phyloP scores from a whole-genome alignment of 2,329 filamentous ascomycete genomes.

The Pyrenochaeta sp. region DNA sequence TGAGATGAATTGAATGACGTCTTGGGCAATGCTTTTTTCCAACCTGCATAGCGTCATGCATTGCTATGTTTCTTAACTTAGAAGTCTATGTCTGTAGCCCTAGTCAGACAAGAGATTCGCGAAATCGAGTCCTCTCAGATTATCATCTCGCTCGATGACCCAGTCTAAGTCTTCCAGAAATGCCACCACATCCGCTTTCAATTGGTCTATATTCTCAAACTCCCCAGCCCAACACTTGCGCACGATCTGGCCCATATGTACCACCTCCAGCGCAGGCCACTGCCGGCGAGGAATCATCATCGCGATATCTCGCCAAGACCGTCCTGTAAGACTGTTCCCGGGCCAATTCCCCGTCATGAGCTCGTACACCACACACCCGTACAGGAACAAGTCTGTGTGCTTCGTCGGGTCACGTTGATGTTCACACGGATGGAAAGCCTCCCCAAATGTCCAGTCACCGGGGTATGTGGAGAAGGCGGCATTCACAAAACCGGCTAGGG shows the following conservation, averaged over 20 bases:
- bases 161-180: constrained; percentile 1
- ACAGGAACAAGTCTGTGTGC: constrained; percentile 6
- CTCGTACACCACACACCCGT: constrained; percentile 5
- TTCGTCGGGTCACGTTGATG: not conserved
- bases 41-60: too few relatives aligned
- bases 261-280: constrained; percentile 1
- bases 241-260: constrained; percentile 5
- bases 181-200: constrained; percentile 3
- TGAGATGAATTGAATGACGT: too few relatives aligned
- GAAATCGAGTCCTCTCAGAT: not conserved
- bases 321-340: not conserved
- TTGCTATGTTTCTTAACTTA: too few relatives aligned
- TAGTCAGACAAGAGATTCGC: not conserved
- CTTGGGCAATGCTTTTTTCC: too few relatives aligned
- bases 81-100: not conserved
- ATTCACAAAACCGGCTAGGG: constrained; percentile 3
- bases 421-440: not conserved
- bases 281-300: not conserved
- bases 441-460: not conserved
- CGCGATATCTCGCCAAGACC: not conserved
- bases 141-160: not conserved
- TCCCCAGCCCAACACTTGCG: constrained; percentile 2
- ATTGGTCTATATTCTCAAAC: constrained; percentile 1
- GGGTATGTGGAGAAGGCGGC: constrained; percentile 1
- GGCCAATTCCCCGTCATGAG: constrained; percentile 5